A percentile compares a stretch with the other conserved stretches of the same genome.
phyloP scores from a whole-genome alignment of 495 filamentous ascomycete species.

The Cetradonia linearis region DNA sequence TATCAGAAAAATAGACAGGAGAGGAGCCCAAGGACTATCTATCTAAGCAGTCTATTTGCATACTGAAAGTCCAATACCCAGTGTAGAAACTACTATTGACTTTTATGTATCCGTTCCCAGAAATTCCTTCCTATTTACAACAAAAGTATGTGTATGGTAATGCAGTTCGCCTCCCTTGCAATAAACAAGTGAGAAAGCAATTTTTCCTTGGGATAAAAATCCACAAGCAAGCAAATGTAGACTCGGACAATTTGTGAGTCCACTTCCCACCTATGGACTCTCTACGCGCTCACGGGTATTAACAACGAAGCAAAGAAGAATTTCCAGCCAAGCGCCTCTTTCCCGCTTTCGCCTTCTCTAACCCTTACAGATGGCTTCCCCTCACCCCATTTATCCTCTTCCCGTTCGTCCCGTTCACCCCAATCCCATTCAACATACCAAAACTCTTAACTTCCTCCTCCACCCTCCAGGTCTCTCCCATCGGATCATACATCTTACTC shows the following conservation, averaged over 20 bases:
- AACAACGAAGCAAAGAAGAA: background rate
- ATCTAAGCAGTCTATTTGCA: background rate
- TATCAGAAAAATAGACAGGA: background rate
- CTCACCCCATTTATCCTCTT: background rate
- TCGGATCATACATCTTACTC: slow-evolving; percentile 71
- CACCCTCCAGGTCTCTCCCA: slow-evolving; percentile 48
- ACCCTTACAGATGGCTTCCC: slow-evolving; percentile 15
- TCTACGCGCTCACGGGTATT: background rate
- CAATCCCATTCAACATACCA: slow-evolving; percentile 16
- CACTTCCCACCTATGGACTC: background rate
- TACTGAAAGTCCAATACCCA: background rate
- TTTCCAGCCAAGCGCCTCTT: background rate
- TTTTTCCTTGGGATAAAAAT: too few relatives aligned
- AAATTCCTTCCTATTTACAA: background rate
- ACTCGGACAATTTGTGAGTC: background rate
- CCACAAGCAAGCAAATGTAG: background rate
- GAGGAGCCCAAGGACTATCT: background rate
- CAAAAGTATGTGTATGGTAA: background rate
- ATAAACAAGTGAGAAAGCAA: background rate
- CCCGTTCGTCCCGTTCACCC: background rate
- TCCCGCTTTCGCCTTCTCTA: background rate
- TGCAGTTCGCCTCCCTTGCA: background rate
- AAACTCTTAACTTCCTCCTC: slow-evolving; percentile 40
- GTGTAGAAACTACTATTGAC: background rate
- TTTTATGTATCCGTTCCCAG: background rate